A percentile compares a stretch with the other conserved stretches of the same genome.
These are phyloP conservation scores for Poteriospumella lacustris DNA, from an alignment of 108 stramenopile species.

Conservation along the genomic window DNA sequence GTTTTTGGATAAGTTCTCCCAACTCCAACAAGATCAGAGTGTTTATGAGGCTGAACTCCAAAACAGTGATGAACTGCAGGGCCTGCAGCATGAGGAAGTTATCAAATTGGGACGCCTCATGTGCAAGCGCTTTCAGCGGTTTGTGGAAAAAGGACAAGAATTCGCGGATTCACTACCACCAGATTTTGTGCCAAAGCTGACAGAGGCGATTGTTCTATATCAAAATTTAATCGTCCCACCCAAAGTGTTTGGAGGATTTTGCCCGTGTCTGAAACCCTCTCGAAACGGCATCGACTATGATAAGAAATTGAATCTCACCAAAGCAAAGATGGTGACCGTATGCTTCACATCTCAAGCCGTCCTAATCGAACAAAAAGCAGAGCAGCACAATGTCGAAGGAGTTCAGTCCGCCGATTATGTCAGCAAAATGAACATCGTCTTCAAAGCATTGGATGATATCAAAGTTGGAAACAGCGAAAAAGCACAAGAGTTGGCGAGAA, in stretches of 20 bases:
- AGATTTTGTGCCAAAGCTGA: neutral
- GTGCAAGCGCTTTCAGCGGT: neutral
- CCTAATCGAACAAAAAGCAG: neutral
- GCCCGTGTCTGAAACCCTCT: neutral
- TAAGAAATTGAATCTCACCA: neutral
- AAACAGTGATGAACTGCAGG: neutral
- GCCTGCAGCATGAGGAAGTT: neutral
- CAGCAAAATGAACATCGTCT: neutral
- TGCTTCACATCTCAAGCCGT: neutral
- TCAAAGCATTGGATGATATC: neutral
- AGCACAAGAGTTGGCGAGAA: neutral
- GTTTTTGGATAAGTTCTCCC: neutral
- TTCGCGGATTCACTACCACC: neutral
- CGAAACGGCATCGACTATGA: neutral
- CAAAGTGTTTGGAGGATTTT: neutral
- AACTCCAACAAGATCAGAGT: neutral
- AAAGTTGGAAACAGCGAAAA: neutral
- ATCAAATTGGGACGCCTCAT: neutral
- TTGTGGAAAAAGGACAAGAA: neutral
- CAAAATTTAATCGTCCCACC: neutral
- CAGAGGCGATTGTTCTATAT: neutral
- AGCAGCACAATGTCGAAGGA: neutral
- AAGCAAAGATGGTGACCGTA: neutral
- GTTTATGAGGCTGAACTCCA: neutral
- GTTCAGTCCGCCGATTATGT: neutral